phyloP scores from a whole-genome alignment of 352 stramenopile species.

The Phytophthora constricta region DNA sequence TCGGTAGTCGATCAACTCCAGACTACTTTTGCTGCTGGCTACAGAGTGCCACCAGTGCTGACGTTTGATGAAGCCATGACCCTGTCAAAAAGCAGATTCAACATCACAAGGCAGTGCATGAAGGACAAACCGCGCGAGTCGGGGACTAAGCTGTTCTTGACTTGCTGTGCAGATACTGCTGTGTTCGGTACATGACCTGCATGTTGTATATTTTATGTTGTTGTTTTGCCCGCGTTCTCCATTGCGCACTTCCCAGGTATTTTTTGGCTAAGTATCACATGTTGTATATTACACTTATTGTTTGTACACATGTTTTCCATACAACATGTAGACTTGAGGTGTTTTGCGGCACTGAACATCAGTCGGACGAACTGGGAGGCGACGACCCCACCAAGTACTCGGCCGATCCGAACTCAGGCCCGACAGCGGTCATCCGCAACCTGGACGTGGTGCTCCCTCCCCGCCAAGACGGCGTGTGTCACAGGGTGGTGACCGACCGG shows the following conservation, averaged over 20 bases:
- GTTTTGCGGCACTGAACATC: background rate
- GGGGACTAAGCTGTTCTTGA: conserved; percentile 19
- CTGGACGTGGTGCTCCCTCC: conserved; percentile 4
- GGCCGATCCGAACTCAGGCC: background rate
- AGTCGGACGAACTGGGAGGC: background rate
- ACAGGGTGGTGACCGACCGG: conserved; percentile 14
- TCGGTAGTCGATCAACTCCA: too few species aligned
- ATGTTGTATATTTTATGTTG: too few species aligned
- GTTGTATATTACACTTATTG: background rate
- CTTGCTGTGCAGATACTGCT: background rate
- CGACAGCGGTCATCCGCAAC: conserved; percentile 9
- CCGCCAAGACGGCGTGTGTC: background rate
- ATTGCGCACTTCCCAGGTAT: too few species aligned
- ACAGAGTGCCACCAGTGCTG: too few species aligned
- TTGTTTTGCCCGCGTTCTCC: too few species aligned
- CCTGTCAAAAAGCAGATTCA: background rate
- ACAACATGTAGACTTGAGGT: background rate
- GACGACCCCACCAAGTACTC: background rate
- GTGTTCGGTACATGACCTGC: background rate
- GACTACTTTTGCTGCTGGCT: too few species aligned
- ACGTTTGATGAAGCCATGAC: too few species aligned
- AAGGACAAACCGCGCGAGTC: conserved; percentile 8
- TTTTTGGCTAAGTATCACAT: background rate
- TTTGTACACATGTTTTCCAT: background rate
- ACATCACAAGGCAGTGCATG: conserved; percentile 11